These are phyloP conservation scores for Hypoxylon sp. DNA, from an alignment of 2,329 filamentous ascomycete species.

Conservation along the genomic window DNA sequence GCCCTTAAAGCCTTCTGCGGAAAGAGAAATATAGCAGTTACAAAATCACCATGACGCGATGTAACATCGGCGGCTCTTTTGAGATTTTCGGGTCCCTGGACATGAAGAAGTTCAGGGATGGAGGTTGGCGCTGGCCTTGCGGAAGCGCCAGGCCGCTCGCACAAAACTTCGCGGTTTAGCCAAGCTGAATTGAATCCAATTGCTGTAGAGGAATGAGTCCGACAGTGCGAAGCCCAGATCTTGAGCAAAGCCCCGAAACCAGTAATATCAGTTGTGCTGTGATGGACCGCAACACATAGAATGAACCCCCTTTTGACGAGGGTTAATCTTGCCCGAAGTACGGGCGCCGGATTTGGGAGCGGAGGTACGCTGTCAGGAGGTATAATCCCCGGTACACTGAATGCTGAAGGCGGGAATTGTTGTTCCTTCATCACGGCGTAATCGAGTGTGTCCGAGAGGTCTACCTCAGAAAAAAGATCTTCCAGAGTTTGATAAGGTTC, in stretches of 20 bases:
- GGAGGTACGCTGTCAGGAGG: constrained; percentile 41
- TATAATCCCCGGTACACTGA: constrained; percentile 35
- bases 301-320: constrained; percentile 45
- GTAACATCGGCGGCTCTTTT: background rate
- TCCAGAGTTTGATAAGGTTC: constrained; percentile 37
- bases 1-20: constrained; percentile 30
- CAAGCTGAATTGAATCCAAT: constrained; percentile 40
- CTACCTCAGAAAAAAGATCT: constrained; percentile 43
- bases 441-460: constrained; percentile 42
- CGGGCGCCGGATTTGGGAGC: constrained; percentile 40
- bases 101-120: constrained; percentile 43
- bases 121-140: background rate
- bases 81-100: constrained; percentile 19
- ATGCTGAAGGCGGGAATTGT: constrained; percentile 45
- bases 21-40: constrained; percentile 48
- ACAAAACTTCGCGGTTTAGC: constrained; percentile 41
- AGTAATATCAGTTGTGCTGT: constrained; percentile 49
- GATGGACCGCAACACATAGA: constrained; percentile 48
- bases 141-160: background rate
- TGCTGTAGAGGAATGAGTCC: constrained; percentile 27
- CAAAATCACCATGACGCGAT: constrained; percentile 23
- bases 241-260: constrained; percentile 48
- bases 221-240: constrained; percentile 49
- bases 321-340: constrained; percentile 46
- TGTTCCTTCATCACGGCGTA: constrained; percentile 41